Evolutionary conservation across 2,329 filamentous ascomycete genomes (phyloP), one percentile per base, ranked within the genome.

Genomic region (Dendrostoma leiphaemia): DNA sequence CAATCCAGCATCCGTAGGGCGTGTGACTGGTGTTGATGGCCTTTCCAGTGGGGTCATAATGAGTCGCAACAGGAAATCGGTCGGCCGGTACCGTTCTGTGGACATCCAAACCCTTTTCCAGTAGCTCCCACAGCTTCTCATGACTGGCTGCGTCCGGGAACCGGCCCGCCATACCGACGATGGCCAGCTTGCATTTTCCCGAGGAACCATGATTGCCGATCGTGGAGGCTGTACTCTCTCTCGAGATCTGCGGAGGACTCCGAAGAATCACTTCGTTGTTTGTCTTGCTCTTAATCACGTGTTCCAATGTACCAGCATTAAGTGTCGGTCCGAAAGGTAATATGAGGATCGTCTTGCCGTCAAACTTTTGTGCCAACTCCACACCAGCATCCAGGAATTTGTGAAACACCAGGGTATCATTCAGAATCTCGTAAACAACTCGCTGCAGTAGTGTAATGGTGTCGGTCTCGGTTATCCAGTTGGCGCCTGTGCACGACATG

Each of bases 121-220:
- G 77, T 4, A 91, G 75, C 56, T 90, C 84, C 89, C 89, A 92
- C 28, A 92, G 81, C 52, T 82, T 82, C 55, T 91, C 86, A 57
- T 84, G 80, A 63, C 79, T 87, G 15, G 83, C 85, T 47, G 88
- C 86, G 62, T 88, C 85, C 2, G 89, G 89, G 68, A 90, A 91
- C 48, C 89, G 81, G 48, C 89, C 88, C 43, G 89, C 82, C 82
- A 91, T 89, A 49, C 91, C 91, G 31, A 96, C 88, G 59, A 96
- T 91, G 54, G 91, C 91, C 59, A 96, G 82, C 69, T 91, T 92
- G 66, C 83, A 82, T 63, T 82, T 71, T 13, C 73, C 73, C 8
- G 59, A 65, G 13, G 71, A 67, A 10, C 77, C 77, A 58, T 79
- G 76, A 60, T 79, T 78, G 17, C 76, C 76, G 24, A 78, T 71